A percentile compares a stretch with the other conserved stretches of the same genome.
Conservation (phyloP, 2,329 filamentous ascomycete species). For the Cyclaneusma minus region DNA sequence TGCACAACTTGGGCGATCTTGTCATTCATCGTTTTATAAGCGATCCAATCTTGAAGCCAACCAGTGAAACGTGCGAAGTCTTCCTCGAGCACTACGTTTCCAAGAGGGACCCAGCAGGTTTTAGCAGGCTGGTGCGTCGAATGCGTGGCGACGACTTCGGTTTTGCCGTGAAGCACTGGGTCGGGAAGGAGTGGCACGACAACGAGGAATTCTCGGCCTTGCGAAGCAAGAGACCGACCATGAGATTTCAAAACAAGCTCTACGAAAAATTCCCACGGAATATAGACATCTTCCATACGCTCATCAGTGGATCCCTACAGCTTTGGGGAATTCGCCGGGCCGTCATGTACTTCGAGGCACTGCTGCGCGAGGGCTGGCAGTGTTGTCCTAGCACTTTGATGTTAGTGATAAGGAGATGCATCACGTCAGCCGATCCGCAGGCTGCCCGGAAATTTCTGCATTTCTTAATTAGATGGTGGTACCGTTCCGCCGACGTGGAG, state of each 20-base stretch:
- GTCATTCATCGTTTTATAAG: slow-evolving; percentile 35
- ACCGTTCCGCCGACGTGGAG: no score
- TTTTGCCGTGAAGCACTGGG: slow-evolving; percentile 7
- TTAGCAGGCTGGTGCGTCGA: slow-evolving; percentile 11
- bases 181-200: slow-evolving; percentile 10
- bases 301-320: slow-evolving; percentile 10
- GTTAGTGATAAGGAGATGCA: no score
- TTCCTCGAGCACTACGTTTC: slow-evolving; percentile 16
- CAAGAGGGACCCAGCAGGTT: slow-evolving; percentile 10
- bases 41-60: slow-evolving; percentile 16
- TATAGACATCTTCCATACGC: slow-evolving; percentile 12
- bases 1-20: slow-evolving; percentile 33
- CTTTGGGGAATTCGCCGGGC: slow-evolving; percentile 10
- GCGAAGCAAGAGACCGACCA: no score
- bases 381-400: no score
- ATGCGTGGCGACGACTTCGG: slow-evolving; percentile 12
- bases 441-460: no score
- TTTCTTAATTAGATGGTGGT: no score
- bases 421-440: no score
- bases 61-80: slow-evolving; percentile 10
- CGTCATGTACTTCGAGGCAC: no score
- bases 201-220: no score
- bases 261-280: slow-evolving; percentile 12
- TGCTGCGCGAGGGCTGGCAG: no score
- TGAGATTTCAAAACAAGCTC: no score